A percentile compares a stretch with the other conserved stretches of the same genome.
These are phyloP conservation scores for Puccinia triticina DNA, from an alignment of 1,284 basidiomycete genomes.

Conservation along the genomic window DNA sequence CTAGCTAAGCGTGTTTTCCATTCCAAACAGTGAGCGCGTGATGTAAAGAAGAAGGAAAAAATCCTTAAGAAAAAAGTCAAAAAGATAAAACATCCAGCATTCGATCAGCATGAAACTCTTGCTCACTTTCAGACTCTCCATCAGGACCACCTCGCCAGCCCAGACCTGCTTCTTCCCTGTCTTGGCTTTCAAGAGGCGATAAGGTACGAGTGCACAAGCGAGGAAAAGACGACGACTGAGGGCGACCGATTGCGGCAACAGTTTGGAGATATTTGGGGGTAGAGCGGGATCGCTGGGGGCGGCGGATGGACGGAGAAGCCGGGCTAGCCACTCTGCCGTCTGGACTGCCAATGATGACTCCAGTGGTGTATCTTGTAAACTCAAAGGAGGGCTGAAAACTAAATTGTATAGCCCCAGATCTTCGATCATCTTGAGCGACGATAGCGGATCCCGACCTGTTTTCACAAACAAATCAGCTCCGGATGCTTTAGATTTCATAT, in stretches of 20 bases:
- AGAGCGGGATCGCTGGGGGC: not conserved
- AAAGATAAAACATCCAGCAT: not conserved
- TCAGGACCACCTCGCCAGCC: slow-evolving; percentile 28
- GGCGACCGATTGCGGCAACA: not conserved
- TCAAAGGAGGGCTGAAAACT: slow-evolving; percentile 24
- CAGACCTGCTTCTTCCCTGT: slow-evolving; percentile 25
- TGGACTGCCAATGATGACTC: slow-evolving; percentile 2
- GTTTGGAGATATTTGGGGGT: not conserved
- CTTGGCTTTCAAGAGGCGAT: not conserved
- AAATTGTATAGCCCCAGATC: slow-evolving; percentile 28
- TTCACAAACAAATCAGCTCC: not conserved
- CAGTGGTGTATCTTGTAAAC: not conserved
- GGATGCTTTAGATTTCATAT: slow-evolving; percentile 5
- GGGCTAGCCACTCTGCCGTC: slow-evolving; percentile 4
- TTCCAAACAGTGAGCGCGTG: too few relatives aligned
- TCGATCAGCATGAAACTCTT: not conserved
- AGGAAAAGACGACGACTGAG: slow-evolving; percentile 33
- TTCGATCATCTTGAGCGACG: slow-evolving; percentile 49
- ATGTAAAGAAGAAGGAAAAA: not conserved
- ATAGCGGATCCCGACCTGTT: slow-evolving; percentile 56
- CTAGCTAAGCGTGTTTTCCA: slow-evolving; percentile 5
- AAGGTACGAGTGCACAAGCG: slow-evolving; percentile 33
- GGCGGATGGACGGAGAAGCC: not conserved
- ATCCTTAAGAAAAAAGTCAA: not conserved
- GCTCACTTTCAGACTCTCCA: slow-evolving; percentile 46